Evolutionary conservation across 2,329 filamentous ascomycete genomes (phyloP), one percentile per base, ranked within the genome.

Genomic region (Colletotrichum tanaceti): DNA sequence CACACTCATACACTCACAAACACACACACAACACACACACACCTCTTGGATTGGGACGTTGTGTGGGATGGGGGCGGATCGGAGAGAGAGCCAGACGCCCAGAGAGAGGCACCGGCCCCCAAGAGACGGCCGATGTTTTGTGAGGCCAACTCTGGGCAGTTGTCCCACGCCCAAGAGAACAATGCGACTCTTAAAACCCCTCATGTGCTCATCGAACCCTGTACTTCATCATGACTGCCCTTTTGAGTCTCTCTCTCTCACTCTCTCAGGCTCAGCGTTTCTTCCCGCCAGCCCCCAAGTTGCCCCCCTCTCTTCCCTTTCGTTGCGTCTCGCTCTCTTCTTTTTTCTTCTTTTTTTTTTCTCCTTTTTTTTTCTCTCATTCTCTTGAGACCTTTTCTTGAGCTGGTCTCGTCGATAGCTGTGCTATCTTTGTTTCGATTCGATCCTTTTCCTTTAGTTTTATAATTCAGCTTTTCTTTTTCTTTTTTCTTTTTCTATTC

Each of bases 381-480:
- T 46, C 22, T 59, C 39, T 18, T 5, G 65, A 59, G 65, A 68
- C 60, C 54, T n/a, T 65, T n/a, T n/a, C n/a, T n/a, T n/a, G 65
- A 68, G 65, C 65, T 68, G 65, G 65, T 55, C 65, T 68, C 65
- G 65, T 38, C 41, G 62, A 65, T 61, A 68, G 65, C 65, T 68
- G 65, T 41, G 65, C 65, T 65, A 68, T 68, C 62, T 38, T 28
- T n/a, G n/a, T n/a, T 54, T 46, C 38, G 14, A 39, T 60, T 38
- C 22, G 9, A 43, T 39, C 20, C 10, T 22, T 22, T 39, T n/a
- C n/a, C n/a, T n/a, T n/a, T n/a, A n/a, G n/a, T n/a, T n/a, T n/a
- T n/a, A n/a, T n/a, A n/a, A n/a, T n/a, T n/a, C n/a, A n/a, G n/a
- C n/a, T n/a, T n/a, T n/a, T n/a, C n/a, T n/a, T n/a, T n/a, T n/a